These are phyloP conservation scores for Phytopythium mirpurense DNA, from an alignment of 352 stramenopile species.

Conservation along the genomic window DNA sequence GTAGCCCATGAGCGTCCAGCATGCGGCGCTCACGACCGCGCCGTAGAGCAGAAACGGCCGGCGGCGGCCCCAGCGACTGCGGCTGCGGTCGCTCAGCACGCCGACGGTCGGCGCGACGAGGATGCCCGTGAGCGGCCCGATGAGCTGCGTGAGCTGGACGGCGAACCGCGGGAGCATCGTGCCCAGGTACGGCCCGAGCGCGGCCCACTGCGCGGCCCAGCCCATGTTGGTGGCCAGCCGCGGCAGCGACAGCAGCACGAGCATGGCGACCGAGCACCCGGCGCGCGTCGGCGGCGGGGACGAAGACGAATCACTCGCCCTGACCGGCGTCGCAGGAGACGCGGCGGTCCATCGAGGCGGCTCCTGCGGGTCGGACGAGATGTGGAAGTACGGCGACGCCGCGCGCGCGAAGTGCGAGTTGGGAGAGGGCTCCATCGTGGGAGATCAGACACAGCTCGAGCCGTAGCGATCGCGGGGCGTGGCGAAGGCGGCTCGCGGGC, in stretches of 20 bases:
- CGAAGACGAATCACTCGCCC: background rate
- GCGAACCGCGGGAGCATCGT: conserved; percentile 58
- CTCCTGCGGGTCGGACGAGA: conserved; percentile 2
- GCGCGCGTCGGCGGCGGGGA: conserved; percentile 1
- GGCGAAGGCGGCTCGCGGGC: background rate
- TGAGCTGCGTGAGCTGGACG: conserved; percentile 73
- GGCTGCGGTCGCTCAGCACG: conserved; percentile 58
- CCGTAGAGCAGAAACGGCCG: conserved; percentile 59
- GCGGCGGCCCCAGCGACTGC: conserved; percentile 49
- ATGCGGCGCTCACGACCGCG: conserved; percentile 51
- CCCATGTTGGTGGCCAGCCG: conserved; percentile 78
- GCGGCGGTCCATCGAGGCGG: conserved; percentile 1
- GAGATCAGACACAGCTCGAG: no score
- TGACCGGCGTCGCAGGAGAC: background rate
- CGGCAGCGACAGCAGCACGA: conserved; percentile 60
- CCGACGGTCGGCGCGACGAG: conserved; percentile 63
- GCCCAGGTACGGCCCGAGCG: conserved; percentile 58
- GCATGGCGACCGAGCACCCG: conserved; percentile 56
- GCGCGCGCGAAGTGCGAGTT: background rate
- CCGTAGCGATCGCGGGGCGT: conserved; percentile 2
- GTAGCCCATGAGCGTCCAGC: conserved; percentile 70
- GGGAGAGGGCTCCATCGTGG: no score
- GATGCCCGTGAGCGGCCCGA: conserved; percentile 65
- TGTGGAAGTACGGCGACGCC: conserved; percentile 1
- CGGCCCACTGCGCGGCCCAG: conserved; percentile 74